Evolutionary conservation across 495 filamentous ascomycete species (phyloP).

Genomic region (Podospora pseudocomata): DNA sequence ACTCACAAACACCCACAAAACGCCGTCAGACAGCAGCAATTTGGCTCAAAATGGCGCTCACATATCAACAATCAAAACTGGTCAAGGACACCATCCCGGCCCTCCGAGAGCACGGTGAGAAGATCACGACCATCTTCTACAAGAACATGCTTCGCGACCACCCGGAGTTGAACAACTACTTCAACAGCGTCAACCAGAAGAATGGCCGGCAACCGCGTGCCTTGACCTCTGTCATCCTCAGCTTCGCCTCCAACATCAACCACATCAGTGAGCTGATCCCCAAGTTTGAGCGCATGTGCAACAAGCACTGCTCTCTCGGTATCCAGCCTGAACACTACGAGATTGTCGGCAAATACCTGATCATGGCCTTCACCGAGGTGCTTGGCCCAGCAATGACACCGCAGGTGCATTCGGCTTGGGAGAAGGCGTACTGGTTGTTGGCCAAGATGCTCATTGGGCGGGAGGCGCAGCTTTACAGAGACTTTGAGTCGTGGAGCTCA

Average conservation of each 20-base stretch:
- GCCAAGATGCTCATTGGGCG: constrained; percentile 65
- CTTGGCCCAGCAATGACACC: constrained; percentile 65
- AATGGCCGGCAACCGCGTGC: constrained; percentile 65
- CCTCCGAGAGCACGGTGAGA: constrained; percentile 59
- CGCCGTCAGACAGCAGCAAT: background rate
- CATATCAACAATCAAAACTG: constrained; percentile 39
- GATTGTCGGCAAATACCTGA: constrained; percentile 63
- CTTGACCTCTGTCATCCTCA: constrained; percentile 61
- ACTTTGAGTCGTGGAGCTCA: constrained; percentile 54
- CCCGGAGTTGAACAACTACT: constrained; percentile 62
- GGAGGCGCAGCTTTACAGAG: constrained; percentile 58
- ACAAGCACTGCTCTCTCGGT: constrained; percentile 70
- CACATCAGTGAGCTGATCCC: constrained; percentile 60
- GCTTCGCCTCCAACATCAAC: constrained; percentile 67
- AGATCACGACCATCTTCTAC: constrained; percentile 67
- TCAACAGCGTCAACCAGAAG: constrained; percentile 66
- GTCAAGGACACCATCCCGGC: constrained; percentile 46
- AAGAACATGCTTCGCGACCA: constrained; percentile 60
- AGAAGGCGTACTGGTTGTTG: constrained; percentile 64
- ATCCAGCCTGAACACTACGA: constrained; percentile 67
- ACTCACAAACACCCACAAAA: background rate
- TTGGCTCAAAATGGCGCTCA: constrained; percentile 38
- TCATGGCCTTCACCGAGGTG: constrained; percentile 63
- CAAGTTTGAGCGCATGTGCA: constrained; percentile 65
- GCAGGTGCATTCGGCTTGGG: constrained; percentile 63